Evolutionary conservation across 148 eudicot species (phyloP).

Genomic region (Rhododendron williamsianum): DNA sequence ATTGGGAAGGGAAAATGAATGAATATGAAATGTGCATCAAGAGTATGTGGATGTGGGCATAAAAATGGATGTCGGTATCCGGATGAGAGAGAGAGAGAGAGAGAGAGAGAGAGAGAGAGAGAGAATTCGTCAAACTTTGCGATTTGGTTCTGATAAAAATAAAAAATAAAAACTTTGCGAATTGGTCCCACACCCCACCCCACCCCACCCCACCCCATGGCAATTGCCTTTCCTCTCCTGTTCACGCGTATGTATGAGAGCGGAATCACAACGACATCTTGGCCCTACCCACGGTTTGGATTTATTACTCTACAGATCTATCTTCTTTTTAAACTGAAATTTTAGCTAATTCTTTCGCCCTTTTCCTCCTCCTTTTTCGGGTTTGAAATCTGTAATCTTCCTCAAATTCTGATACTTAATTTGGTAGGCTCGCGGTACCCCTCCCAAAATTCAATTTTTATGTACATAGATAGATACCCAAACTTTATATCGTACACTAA

Average conservation of each 20-base stretch:
- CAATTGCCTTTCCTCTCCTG: background rate
- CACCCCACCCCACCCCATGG: background rate
- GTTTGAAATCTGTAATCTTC: background rate
- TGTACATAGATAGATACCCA: too few species aligned
- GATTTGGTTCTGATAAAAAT: background rate
- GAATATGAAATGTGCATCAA: background rate
- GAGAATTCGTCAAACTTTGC: background rate
- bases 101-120: background rate
- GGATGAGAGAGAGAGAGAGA: background rate
- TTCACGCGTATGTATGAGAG: background rate
- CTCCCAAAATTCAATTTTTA: background rate
- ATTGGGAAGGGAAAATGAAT: background rate
- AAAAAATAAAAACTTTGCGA: background rate
- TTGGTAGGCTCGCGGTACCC: background rate
- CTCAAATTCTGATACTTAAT: background rate
- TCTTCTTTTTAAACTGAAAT: too few species aligned
- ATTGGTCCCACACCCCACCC: background rate
- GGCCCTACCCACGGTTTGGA: background rate
- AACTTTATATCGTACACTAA: too few species aligned
- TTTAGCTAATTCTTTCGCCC: background rate
- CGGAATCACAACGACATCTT: background rate
- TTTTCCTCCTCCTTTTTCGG: background rate
- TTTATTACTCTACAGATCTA: too few species aligned
- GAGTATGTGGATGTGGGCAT: background rate
- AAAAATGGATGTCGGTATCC: background rate